These are phyloP conservation scores for Mortierella antarctica DNA, from an alignment of 192 early-diverging fungal genomes.

Conservation along the genomic window DNA sequence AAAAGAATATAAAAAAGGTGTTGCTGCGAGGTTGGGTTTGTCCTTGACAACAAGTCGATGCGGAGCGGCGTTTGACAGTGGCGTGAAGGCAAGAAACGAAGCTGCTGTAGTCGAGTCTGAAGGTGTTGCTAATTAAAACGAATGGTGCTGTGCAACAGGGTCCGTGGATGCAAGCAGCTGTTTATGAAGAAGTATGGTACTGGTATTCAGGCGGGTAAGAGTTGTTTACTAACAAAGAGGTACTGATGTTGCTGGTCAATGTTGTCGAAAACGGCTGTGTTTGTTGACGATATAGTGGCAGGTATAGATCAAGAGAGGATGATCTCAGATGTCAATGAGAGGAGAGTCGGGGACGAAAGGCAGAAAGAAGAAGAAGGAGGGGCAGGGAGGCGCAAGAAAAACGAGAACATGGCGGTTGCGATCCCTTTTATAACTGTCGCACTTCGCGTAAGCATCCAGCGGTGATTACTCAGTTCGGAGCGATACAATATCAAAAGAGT, in stretches of 20 bases:
- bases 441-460: too few relatives aligned
- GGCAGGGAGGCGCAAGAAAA: not conserved
- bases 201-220: not conserved
- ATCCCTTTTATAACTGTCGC: constrained; percentile 14
- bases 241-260: not conserved
- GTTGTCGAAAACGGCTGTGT: not conserved
- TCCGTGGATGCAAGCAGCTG: constrained; percentile 6
- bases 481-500: too few relatives aligned
- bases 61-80: not conserved
- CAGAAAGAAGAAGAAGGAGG: not conserved
- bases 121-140: not conserved
- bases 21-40: not conserved
- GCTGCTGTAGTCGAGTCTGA: too few relatives aligned
- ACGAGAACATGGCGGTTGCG: not conserved
- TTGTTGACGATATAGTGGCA: not conserved
- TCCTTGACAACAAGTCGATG: constrained; percentile 53
- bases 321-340: not conserved
- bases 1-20: constrained; percentile 37
- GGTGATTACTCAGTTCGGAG: too few relatives aligned
- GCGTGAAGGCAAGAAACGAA: not conserved
- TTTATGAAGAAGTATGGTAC: not conserved
- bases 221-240: constrained; percentile 1
- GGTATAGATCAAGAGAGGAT: not conserved
- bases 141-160: constrained; percentile 1
- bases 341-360: not conserved